phyloP scores from a whole-genome alignment of 2,329 filamentous ascomycete species.

The Phaeosphaeriaceae sp. region DNA sequence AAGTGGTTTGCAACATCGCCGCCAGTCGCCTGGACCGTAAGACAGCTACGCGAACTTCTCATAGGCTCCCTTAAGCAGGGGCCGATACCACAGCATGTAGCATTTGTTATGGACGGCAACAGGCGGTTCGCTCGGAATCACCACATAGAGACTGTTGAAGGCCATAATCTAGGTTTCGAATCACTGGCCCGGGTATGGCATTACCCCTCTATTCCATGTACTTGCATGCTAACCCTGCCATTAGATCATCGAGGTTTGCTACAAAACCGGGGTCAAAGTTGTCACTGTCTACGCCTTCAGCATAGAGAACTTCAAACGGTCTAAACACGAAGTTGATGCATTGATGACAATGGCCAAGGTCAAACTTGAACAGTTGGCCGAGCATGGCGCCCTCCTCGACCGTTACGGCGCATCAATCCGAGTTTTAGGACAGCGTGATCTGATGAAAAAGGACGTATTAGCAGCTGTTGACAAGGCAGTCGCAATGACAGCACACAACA shows the following conservation, averaged over 20 bases:
- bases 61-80: constrained; percentile 90
- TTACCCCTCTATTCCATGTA: neutral
- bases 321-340: constrained; percentile 94
- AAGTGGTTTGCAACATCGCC: constrained; percentile 87
- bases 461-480: constrained; percentile 87
- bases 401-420: constrained; percentile 88
- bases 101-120: constrained; percentile 99
- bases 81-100: constrained; percentile 90
- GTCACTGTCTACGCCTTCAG: constrained; percentile 99
- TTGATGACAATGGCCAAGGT: constrained; percentile 98
- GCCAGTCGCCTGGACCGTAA: constrained; percentile 87
- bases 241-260: constrained; percentile 92
- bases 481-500: constrained; percentile 85
- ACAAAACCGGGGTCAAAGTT: constrained; percentile 94
- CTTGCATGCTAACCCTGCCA: constrained; percentile 40
- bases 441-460: constrained; percentile 86
- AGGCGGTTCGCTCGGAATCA: constrained; percentile 87
- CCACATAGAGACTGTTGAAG: constrained; percentile 95
- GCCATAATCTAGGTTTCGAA: constrained; percentile 94
- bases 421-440: constrained; percentile 80
- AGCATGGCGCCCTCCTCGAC: constrained; percentile 92
- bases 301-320: constrained; percentile 98
- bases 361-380: constrained; percentile 87
- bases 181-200: constrained; percentile 79
- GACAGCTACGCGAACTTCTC: constrained; percentile 78